A percentile compares a stretch with the other conserved stretches of the same genome.
Evolutionary conservation across 2,329 filamentous ascomycete genomes (phyloP).

Genomic region (Monosporascus sp.): DNA sequence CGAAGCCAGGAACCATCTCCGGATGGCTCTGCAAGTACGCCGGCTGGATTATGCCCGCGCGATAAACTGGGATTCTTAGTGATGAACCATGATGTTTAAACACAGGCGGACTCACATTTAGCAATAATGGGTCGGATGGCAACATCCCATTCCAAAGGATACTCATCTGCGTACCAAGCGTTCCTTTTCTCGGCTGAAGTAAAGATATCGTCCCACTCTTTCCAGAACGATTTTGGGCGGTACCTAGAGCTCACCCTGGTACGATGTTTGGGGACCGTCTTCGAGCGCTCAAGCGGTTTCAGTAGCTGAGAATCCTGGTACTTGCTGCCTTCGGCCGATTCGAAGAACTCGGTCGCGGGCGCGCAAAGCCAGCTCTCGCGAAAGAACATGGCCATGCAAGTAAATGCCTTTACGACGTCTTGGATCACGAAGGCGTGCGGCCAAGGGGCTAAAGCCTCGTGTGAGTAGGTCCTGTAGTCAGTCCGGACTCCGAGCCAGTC

Average conservation of each 20-base stretch:
- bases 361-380: conserved; percentile 17
- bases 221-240: conserved; percentile 31
- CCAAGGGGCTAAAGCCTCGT: conserved; percentile 13
- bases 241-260: conserved; percentile 31
- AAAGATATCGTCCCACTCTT: conserved; percentile 27
- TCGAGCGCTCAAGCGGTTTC: conserved; percentile 33
- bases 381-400: conserved; percentile 34
- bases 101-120: conserved; percentile 15
- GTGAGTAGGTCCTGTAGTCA: conserved; percentile 15
- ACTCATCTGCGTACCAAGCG: conserved; percentile 16
- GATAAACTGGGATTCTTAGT: conserved; percentile 31
- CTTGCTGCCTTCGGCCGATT: conserved; percentile 23
- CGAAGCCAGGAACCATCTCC: conserved; percentile 27
- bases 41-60: conserved; percentile 36
- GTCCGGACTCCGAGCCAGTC: conserved; percentile 21
- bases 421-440: conserved; percentile 31
- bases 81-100: conserved; percentile 7
- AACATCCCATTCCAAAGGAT: conserved; percentile 34
- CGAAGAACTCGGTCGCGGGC: conserved; percentile 26
- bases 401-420: conserved; percentile 32
- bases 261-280: conserved; percentile 29
- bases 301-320: conserved; percentile 33
- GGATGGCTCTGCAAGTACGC: conserved; percentile 20
- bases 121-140: conserved; percentile 35
- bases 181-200: conserved; percentile 11